These are phyloP conservation scores for Xylaria bambusicola DNA, from an alignment of 495 filamentous ascomycete species.

Conservation along the genomic window DNA sequence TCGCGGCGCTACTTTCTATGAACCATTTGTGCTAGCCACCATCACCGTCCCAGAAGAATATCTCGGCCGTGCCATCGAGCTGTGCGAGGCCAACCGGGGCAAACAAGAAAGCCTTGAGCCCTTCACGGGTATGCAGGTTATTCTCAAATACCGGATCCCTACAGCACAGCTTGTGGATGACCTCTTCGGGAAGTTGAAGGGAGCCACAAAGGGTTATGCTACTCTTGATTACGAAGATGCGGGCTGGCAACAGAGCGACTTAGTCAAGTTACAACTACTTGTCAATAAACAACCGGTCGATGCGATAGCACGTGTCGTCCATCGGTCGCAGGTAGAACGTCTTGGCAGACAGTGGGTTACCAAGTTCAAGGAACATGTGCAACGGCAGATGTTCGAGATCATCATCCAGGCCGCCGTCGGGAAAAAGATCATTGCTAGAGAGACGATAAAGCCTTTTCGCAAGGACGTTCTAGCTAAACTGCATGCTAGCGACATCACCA, in stretches of 20 bases:
- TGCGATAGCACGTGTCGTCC: slow-evolving; percentile 88
- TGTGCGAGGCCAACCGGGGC: slow-evolving; percentile 88
- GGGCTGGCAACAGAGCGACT: slow-evolving; percentile 74
- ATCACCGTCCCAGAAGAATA: slow-evolving; percentile 94
- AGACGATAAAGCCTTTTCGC: slow-evolving; percentile 94
- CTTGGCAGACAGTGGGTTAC: slow-evolving; percentile 84
- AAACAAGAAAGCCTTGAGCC: slow-evolving; percentile 82
- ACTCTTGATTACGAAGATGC: slow-evolving; percentile 95
- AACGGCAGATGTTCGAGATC: slow-evolving; percentile 94
- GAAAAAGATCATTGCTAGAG: slow-evolving; percentile 80
- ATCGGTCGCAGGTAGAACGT: slow-evolving; percentile 72
- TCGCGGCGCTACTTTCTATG: slow-evolving; percentile 62
- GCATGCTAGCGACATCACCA: slow-evolving; percentile 83
- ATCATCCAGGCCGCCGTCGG: slow-evolving; percentile 92
- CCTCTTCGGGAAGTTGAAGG: slow-evolving; percentile 96
- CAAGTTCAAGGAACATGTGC: slow-evolving; percentile 96
- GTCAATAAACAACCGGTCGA: slow-evolving; percentile 93
- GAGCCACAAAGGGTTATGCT: slow-evolving; percentile 72
- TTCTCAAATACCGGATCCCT: slow-evolving; percentile 88
- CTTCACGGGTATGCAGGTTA: slow-evolving; percentile 93
- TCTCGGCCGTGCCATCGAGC: slow-evolving; percentile 88
- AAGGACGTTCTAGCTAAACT: slow-evolving; percentile 94
- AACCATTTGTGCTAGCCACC: slow-evolving; percentile 84
- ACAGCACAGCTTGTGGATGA: slow-evolving; percentile 90
- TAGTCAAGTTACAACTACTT: slow-evolving; percentile 88